These are phyloP conservation scores for Dryadomyces sulphureus DNA, from an alignment of 2,329 filamentous ascomycete species.

Conservation along the genomic window DNA sequence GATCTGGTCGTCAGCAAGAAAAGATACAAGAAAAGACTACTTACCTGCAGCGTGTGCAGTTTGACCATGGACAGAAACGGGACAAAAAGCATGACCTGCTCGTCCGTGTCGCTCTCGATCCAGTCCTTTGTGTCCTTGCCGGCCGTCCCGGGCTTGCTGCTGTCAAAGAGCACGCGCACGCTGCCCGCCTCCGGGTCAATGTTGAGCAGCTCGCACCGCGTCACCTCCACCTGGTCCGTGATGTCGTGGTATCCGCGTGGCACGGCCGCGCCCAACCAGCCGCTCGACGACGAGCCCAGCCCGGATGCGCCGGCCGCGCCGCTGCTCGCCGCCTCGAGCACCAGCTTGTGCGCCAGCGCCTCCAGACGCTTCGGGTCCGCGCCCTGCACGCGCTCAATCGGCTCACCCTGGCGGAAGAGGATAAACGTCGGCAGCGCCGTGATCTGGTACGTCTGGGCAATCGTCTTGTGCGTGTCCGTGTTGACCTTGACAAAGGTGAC, in stretches of 20 bases:
- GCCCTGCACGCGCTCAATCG: constrained; percentile 56
- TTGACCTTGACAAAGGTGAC: constrained; percentile 66
- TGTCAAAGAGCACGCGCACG: constrained; percentile 57
- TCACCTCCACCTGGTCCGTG: constrained; percentile 64
- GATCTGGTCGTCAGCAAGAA: constrained; percentile 39
- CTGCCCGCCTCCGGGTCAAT: constrained; percentile 61
- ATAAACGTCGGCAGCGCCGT: constrained; percentile 82
- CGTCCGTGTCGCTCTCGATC: constrained; percentile 93
- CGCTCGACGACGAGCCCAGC: neutral
- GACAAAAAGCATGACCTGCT: constrained; percentile 86
- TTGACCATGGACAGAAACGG: constrained; percentile 83
- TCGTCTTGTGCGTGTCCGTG: constrained; percentile 49
- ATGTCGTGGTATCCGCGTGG: constrained; percentile 75
- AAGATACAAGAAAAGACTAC: constrained; percentile 5
- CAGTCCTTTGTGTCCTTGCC: constrained; percentile 58
- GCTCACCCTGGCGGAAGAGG: constrained; percentile 59
- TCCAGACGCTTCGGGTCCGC: constrained; percentile 59
- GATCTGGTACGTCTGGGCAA: constrained; percentile 60
- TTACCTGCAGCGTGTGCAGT: constrained; percentile 64
- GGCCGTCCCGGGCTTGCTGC: constrained; percentile 14
- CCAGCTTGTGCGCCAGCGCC: constrained; percentile 55
- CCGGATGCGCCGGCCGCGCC: constrained; percentile 23
- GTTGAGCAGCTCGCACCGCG: constrained; percentile 77
- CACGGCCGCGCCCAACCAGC: constrained; percentile 60
- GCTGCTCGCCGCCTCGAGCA: constrained; percentile 35